Base-by-base conservation (phyloP, 345 rosid genomes). In the Citrus cavaleriei region DNA sequence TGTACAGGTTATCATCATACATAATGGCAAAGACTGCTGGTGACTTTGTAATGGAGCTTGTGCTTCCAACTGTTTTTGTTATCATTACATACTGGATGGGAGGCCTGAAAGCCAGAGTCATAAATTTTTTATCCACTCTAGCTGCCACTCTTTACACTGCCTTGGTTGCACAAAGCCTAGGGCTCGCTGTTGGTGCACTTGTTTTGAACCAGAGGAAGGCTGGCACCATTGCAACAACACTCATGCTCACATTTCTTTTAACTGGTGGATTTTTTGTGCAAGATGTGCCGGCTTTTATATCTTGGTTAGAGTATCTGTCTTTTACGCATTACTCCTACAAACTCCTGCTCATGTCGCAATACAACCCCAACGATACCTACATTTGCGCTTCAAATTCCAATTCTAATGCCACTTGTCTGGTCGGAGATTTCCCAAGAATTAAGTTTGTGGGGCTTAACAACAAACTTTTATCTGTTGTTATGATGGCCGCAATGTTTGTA, bases 31-130 rank as follows among this genome's bases (percentile, higher is more conserved):
- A 89, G 34, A 78, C 82, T 5, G 70, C 81, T 0, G 85, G 89
- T 12, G 97, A 94, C 80, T 93, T 95, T 9, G 94, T 95, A 10
- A 85, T 91, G 93, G 96, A 91, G 76, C 94, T 92, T 18, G 81
- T 85, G 37, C 91, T 92, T 51, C 99, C 99, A 1, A 80, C 87
- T 0, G 21, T 68, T 30, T 95, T 90, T 49, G 76, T 91, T 55
- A 25, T 40, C 74, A 84, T 91, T 81, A 89, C 95, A 3, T 95
- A 95, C 73, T 87, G 88, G 90, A 92, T 93, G 96, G 90, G 91
- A 25, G 97, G 97, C 32, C 78, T 93, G 30, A 89, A 87, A 67
- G 82, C 83, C 63, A 78, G 79, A 0, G 79, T 81, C 2, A 60
- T 1, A 34, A 80, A 83, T 72, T 91, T 90, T 85, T 42, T 93